A percentile compares a stretch with the other conserved stretches of the same genome.
These are phyloP conservation scores for Oryza punctata DNA, from an alignment of 176 grass and related monocot genomes.

Conservation along the genomic window DNA sequence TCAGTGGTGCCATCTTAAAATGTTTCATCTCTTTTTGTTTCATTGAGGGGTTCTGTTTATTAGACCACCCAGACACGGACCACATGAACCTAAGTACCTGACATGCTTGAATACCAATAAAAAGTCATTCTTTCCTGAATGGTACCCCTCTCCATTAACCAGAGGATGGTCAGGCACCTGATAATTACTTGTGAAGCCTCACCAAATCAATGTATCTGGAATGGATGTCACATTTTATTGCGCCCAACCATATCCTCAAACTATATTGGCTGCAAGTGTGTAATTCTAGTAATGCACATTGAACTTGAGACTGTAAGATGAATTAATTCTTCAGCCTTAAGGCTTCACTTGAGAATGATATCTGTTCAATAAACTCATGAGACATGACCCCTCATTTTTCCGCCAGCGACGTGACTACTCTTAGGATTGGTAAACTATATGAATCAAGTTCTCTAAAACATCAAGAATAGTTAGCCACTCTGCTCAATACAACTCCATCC, in stretches of 20 bases:
- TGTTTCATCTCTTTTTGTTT: neutral
- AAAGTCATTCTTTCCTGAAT: neutral
- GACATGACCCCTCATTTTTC: neutral
- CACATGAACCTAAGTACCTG: neutral
- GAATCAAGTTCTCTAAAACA: neutral
- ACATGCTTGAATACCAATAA: neutral
- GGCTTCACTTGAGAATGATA: neutral
- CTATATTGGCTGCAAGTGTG: neutral
- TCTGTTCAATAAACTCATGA: neutral
- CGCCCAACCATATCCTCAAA: neutral
- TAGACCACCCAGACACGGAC: neutral
- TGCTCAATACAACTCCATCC: slow-evolving; percentile 64
- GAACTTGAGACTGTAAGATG: neutral
- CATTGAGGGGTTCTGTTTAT: neutral
- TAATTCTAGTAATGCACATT: neutral
- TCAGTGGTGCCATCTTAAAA: neutral
- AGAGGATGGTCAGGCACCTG: neutral
- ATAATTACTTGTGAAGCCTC: neutral
- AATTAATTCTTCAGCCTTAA: slow-evolving; percentile 23
- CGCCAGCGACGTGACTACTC: neutral
- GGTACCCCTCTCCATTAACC: neutral
- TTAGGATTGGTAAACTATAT: slow-evolving; percentile 4
- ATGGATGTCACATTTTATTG: neutral
- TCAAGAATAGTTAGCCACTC: slow-evolving; percentile 12
- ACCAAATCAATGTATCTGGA: neutral